Evolutionary conservation across 495 filamentous ascomycete species (phyloP), one percentile per base, ranked within the genome.

Genomic region (Amniculicola lignicola): DNA sequence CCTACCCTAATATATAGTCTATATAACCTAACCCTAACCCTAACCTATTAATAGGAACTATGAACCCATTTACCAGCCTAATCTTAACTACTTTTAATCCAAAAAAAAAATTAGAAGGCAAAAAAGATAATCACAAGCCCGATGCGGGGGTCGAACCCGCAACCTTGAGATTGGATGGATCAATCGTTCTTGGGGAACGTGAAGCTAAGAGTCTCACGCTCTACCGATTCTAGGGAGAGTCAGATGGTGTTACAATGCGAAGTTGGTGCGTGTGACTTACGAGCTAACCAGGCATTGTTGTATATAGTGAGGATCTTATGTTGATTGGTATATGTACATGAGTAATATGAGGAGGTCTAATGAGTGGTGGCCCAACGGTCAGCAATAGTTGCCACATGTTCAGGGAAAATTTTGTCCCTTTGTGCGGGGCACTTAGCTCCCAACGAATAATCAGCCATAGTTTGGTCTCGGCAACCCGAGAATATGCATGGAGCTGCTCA

Each of bases 181-280:
- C 52, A 54, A 54, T 45, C 51, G 40, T 45, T 24, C 29, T 21
- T 12, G 6, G 4, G 33, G 51, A 54, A 29, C 40, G 51, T 54
- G 51, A 43, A 21, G 15, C 47, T 63, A 63, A 63, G 61, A 63
- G 61, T 63, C 61, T 63, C 49, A 63, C 61, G 61, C 61, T 63
- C 61, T 63, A 63, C 61, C 61, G 61, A 63, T 63, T 63, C 54
- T 59, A 63, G 40, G n/a, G 7, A 7, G 7, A 7, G n/a, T 33
- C n/a, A 33, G 29, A 33, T 33, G 29, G 7, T n/a, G 7, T n/a
- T n/a, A 7, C 36, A 7, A 33, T 33, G 29, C 43, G 14, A 37
- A 29, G 27, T 24, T 44, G n/a, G 51, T 7, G 10, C 12, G 22
- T 44, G 25, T 43, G 5, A 52, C 19, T 42, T 36, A 54, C 25